Conservation (phyloP, 176 grass and related monocot species). For the Stipa capillata region DNA sequence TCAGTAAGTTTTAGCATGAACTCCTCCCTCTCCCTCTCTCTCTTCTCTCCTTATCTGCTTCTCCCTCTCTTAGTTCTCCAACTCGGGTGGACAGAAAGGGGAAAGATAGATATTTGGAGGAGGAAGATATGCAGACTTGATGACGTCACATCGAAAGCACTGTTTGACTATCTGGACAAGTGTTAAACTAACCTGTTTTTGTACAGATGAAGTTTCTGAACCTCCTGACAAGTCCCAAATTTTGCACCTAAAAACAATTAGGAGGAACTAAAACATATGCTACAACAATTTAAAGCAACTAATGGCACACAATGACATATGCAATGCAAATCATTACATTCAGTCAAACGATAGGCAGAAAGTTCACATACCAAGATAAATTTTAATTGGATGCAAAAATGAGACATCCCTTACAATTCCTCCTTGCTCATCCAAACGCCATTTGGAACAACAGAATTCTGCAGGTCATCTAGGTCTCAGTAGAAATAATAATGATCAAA, state of each 20-base stretch:
- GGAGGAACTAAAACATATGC: conserved; percentile 35
- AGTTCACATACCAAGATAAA: conserved; percentile 77
- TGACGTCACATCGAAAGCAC: background rate
- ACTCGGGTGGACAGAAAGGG: too few relatives aligned
- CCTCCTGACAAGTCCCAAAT: conserved; percentile 76
- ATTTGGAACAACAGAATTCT: conserved; percentile 78
- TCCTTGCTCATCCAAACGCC: conserved; percentile 56
- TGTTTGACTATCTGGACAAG: background rate
- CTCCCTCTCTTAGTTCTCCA: too few relatives aligned
- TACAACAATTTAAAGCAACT: conserved; percentile 21
- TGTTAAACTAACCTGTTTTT: conserved; percentile 68
- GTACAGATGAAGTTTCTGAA: conserved; percentile 77
- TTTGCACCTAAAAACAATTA: conserved; percentile 65
- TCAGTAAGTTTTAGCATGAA: background rate
- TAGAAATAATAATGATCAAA: conserved; percentile 13
- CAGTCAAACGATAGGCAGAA: background rate
- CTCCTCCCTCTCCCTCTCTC: too few relatives aligned
- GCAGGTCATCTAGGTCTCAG: conserved; percentile 28
- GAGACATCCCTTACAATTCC: conserved; percentile 65
- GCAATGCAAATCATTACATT: background rate
- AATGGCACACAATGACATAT: background rate
- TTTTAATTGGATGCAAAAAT: conserved; percentile 96
- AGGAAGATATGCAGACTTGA: too few relatives aligned
- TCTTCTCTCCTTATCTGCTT: too few relatives aligned
- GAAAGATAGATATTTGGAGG: too few relatives aligned